phyloP scores from a whole-genome alignment of 257 asterid species.

The Fraxinus quadrangulata region DNA sequence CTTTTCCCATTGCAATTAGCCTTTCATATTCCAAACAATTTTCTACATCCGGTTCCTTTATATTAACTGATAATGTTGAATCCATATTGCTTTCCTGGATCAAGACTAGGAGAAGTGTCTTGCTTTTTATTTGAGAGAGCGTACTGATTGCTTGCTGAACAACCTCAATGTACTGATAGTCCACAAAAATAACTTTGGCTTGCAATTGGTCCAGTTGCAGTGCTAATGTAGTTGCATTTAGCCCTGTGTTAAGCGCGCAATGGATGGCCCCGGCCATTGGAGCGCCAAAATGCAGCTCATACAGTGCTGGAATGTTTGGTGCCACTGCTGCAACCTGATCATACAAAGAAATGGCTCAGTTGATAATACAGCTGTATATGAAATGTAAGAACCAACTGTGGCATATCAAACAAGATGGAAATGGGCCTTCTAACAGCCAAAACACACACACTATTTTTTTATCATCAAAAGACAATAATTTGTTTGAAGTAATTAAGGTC shows the following conservation, averaged over 20 bases:
- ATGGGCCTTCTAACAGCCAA: too few relatives aligned
- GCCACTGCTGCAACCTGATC: constrained; percentile 64
- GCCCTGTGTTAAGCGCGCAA: constrained; percentile 50
- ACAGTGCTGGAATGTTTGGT: constrained; percentile 64
- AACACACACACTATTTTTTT: too few relatives aligned
- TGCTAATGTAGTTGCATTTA: constrained; percentile 46
- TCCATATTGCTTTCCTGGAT: constrained; percentile 32
- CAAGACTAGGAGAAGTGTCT: constrained; percentile 38
- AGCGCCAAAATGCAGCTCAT: constrained; percentile 67
- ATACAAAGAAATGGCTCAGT: not conserved
- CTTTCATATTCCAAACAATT: constrained; percentile 38
- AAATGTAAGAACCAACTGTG: not conserved
- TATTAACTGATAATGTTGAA: not conserved
- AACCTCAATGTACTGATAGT: constrained; percentile 38
- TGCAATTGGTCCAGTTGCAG: constrained; percentile 45
- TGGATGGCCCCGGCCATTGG: constrained; percentile 78
- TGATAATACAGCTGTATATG: not conserved
- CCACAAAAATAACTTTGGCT: constrained; percentile 57
- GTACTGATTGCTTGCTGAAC: constrained; percentile 43
- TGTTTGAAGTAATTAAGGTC: too few relatives aligned
- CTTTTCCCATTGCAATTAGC: constrained; percentile 40
- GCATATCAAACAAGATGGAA: too few relatives aligned
- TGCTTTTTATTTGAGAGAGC: constrained; percentile 30
- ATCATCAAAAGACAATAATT: too few relatives aligned
- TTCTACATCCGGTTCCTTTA: not conserved